phyloP scores from a whole-genome alignment of 441 rosid species.

The Melastoma candidum region DNA sequence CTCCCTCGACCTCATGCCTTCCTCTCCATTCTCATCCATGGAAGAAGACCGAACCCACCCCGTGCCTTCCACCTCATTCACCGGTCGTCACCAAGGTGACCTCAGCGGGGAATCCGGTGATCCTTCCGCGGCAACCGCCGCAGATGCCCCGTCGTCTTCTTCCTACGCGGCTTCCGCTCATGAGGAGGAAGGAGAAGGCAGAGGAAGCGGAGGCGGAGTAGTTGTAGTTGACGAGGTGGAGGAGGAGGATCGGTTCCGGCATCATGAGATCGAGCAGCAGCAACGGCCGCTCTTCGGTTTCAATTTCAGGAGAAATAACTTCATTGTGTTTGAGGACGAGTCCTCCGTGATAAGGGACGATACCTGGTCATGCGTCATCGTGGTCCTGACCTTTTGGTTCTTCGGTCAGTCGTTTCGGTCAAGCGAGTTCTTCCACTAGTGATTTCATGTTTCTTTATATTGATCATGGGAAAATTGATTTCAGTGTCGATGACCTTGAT shows the following conservation, averaged over 20 bases:
- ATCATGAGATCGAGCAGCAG: constrained; percentile 35
- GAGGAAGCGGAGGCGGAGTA: no score
- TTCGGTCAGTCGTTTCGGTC: constrained; percentile 37
- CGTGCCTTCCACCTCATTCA: no score
- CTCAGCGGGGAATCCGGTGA: neutral
- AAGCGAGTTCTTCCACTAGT: neutral
- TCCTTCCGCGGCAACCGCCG: constrained; percentile 16
- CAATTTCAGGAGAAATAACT: constrained; percentile 30
- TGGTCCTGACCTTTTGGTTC: constrained; percentile 51
- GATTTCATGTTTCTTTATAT: neutral
- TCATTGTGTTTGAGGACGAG: constrained; percentile 22
- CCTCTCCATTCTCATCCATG: no score
- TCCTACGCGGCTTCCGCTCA: constrained; percentile 18
- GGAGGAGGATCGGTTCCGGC: constrained; percentile 19
- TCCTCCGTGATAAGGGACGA: constrained; percentile 39
- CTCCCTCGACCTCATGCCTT: no score
- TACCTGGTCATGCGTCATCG: constrained; percentile 82
- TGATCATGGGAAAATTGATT: constrained; percentile 7
- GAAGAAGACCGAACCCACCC: no score
- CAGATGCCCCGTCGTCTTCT: constrained; percentile 20
- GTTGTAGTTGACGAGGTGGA: constrained; percentile 1
- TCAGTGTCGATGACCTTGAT: constrained; percentile 70
- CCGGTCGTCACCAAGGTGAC: no score
- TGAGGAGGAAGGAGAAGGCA: constrained; percentile 29
- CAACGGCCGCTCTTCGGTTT: constrained; percentile 13